These are phyloP conservation scores for Annulohypoxylon bovei DNA, from an alignment of 495 filamentous ascomycete genomes.

Conservation along the genomic window DNA sequence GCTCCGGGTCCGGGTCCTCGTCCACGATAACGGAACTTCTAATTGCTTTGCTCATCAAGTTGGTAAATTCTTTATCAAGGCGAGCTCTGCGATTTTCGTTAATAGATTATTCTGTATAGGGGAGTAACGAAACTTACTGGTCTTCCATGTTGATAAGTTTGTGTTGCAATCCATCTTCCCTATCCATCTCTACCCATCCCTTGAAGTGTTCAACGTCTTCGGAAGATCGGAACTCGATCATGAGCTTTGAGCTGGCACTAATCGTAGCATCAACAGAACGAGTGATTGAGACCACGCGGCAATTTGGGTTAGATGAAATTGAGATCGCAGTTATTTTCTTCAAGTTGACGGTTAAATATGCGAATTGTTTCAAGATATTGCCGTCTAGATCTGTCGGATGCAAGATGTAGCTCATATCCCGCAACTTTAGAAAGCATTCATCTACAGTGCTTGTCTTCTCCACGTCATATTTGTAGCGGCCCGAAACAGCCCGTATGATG, in stretches of 20 bases:
- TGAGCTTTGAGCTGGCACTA: slow-evolving; percentile 21
- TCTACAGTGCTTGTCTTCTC: background rate
- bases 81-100: slow-evolving; percentile 25
- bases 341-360: slow-evolving; percentile 35
- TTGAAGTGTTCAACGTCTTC: slow-evolving; percentile 27
- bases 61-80: slow-evolving; percentile 27
- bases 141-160: background rate
- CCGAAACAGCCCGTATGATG: slow-evolving; percentile 38
- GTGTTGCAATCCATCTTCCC: background rate
- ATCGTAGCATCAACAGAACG: background rate
- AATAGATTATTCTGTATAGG: slow-evolving; percentile 2
- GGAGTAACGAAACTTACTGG: slow-evolving; percentile 19
- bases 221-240: slow-evolving; percentile 32
- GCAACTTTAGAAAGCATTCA: slow-evolving; percentile 33
- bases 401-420: slow-evolving; percentile 27
- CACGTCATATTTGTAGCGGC: slow-evolving; percentile 31
- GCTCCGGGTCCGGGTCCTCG: background rate
- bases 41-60: slow-evolving; percentile 13
- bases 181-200: slow-evolving; percentile 24
- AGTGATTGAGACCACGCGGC: slow-evolving; percentile 12
- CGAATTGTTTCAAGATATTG: slow-evolving; percentile 13
- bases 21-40: slow-evolving; percentile 2
- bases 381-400: slow-evolving; percentile 23
- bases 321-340: background rate
- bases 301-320: slow-evolving; percentile 2